Evolutionary conservation across 2,329 filamentous ascomycete species (phyloP).

Genomic region (Neopestalotiopsis sp.): DNA sequence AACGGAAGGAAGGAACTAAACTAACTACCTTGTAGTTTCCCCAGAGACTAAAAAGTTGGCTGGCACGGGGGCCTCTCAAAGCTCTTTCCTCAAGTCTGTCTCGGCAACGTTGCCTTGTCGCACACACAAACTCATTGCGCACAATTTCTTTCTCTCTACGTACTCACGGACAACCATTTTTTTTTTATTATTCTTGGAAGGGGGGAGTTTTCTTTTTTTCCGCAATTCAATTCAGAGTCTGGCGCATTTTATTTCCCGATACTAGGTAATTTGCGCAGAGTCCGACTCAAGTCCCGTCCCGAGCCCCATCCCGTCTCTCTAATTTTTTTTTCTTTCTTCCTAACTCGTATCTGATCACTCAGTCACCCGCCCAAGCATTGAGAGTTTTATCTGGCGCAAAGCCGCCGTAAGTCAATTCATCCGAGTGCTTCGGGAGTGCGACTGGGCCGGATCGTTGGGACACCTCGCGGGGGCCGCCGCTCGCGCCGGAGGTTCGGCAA

Average conservation of each 20-base stretch:
- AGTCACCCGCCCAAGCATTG: neutral
- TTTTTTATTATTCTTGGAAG: neutral
- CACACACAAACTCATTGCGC: neutral
- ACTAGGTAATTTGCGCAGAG: neutral
- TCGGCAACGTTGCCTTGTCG: constrained; percentile 1
- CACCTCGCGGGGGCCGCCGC: constrained; percentile 12
- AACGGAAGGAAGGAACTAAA: no score
- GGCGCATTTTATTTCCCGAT: neutral
- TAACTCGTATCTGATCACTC: neutral
- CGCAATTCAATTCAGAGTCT: neutral
- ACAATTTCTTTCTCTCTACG: neutral
- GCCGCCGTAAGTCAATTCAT: constrained; percentile 8
- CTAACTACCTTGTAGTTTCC: neutral
- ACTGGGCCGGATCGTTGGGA: constrained; percentile 12
- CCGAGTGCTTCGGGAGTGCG: constrained; percentile 9
- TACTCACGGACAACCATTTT: neutral
- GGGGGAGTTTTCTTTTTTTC: neutral
- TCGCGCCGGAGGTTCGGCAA: constrained; percentile 15
- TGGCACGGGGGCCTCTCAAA: neutral
- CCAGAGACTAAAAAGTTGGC: neutral
- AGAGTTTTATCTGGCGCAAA: neutral
- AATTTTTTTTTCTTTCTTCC: neutral
- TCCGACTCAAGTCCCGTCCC: no score
- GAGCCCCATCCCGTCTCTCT: no score
- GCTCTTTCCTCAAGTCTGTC: neutral